Base-by-base conservation (phyloP, 345 rosid species). In the Aquilaria malaccensis region DNA sequence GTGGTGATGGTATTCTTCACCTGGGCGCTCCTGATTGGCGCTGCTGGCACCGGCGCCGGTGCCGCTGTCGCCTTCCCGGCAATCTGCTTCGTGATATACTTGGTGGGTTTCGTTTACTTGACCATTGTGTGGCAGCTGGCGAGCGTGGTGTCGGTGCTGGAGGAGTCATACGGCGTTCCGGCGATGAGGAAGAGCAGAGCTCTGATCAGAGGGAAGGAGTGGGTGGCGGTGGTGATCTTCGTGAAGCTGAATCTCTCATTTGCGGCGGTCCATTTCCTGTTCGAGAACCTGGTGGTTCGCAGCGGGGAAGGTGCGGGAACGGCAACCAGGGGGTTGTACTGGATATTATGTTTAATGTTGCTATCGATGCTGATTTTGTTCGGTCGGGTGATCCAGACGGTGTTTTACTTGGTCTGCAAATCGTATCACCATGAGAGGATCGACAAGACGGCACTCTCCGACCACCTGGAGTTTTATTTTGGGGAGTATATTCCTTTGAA, bases 391-490 rank as follows among this genome's bases (percentile, higher is more conserved):
- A 55, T 66, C 15, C 77, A 85, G 30, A 69, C 91, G 0, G 75
- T 82, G 4, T 59, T 78, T 33, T 85, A 85, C 74, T 80, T 82
- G 7, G 79, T 82, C 7, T 85, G 91, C 74, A 84, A 80, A 69
- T 77, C 86, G 0, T 78, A 76, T 48, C 87, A 84, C 76, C 70
- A 69, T 61, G 82, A 81, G 47, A 76, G 55, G 9, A 78, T 81
- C 4, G 77, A 80, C 57, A 76, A 76, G 59, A 65, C 78, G 0
- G 62, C 52, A 2, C 49, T 74, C 13, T 58, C 84, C 4, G 73
- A 74, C 67, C 79, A 77, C 57, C 73, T 77, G 2, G 72, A 74
- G 61, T 81, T 61, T 15, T 77, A 77, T 64, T 50, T 69, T 31
- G 79, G 75, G 37, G 79, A 76, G 7, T 74, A 75, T 60, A 58